These are phyloP conservation scores for Phyllosticta capitalensis DNA, from an alignment of 2,329 filamentous ascomycete species.

Conservation along the genomic window DNA sequence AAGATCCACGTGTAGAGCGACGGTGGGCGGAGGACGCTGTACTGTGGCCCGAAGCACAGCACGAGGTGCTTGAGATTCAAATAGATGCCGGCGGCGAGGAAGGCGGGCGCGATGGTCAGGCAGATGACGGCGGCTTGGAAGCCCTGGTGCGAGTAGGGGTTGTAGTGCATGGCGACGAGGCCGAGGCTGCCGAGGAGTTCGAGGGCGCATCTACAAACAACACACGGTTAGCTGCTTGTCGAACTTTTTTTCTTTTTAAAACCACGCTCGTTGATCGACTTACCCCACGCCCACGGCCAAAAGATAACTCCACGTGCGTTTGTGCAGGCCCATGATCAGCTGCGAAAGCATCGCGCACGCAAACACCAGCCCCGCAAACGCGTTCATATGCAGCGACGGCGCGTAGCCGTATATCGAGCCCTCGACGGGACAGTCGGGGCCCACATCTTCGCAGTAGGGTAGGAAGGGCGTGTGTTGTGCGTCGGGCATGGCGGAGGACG, in stretches of 20 bases:
- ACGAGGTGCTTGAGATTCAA: constrained; percentile 49
- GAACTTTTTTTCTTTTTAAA: no score
- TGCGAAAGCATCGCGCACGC: not conserved
- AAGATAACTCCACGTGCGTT: not conserved
- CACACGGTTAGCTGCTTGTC: no score
- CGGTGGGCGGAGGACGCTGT: constrained; percentile 21
- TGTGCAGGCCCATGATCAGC: not conserved
- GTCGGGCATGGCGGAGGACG: not conserved
- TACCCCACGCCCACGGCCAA: not conserved
- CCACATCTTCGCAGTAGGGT: not conserved
- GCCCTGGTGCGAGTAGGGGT: constrained; percentile 39
- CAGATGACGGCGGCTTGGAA: constrained; percentile 44
- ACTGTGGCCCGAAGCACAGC: constrained; percentile 39
- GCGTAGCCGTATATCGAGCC: constrained; percentile 45
- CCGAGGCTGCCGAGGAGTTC: constrained; percentile 49
- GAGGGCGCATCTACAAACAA: constrained; percentile 17
- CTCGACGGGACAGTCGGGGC: constrained; percentile 32
- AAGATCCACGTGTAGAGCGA: constrained; percentile 49
- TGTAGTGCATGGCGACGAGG: constrained; percentile 43
- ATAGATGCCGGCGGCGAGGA: constrained; percentile 47
- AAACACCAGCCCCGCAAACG: constrained; percentile 22
- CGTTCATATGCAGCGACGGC: constrained; percentile 42
- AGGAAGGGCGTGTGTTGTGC: not conserved
- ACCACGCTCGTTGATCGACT: no score
- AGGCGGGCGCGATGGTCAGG: constrained; percentile 48